Evolutionary conservation across 208 protist species (phyloP).

Genomic region (Willaertia magna): DNA sequence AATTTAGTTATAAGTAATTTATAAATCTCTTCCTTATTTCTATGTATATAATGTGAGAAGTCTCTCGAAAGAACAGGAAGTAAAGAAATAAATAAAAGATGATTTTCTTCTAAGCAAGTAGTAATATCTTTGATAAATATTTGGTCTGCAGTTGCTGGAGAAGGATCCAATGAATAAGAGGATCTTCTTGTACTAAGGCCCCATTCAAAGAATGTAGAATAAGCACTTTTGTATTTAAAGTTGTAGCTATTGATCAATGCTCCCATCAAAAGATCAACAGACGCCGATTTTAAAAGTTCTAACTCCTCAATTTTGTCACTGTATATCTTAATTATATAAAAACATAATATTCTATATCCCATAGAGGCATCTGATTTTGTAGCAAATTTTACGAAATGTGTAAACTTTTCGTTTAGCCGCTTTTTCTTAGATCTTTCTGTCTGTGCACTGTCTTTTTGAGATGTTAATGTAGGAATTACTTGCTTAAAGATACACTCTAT

Average conservation of each 20-base stretch:
- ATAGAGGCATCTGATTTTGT: not conserved
- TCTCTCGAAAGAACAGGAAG: not conserved
- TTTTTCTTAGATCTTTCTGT: not conserved
- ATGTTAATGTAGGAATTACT: not conserved
- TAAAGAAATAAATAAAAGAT: not conserved
- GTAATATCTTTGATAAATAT: not conserved
- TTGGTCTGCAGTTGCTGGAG: too few species aligned
- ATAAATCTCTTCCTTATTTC: not conserved
- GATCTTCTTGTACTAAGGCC: not conserved
- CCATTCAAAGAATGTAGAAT: not conserved
- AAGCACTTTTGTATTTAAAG: not conserved
- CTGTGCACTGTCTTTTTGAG: not conserved
- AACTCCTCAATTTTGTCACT: not conserved
- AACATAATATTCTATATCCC: not conserved
- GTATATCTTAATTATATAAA: not conserved
- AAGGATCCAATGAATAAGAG: not conserved
- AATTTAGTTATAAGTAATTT: not conserved
- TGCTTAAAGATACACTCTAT: not conserved
- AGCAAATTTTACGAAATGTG: not conserved
- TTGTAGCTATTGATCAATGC: not conserved
- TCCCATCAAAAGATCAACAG: not conserved
- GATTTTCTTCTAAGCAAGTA: not conserved
- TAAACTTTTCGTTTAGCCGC: not conserved
- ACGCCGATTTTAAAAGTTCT: not conserved
- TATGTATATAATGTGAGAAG: not conserved